Percentiles rank a stretch among this genome's conserved stretches.
phyloP scores from a whole-genome alignment of 2,329 filamentous ascomycete genomes.

The Xylariaceae sp. region DNA sequence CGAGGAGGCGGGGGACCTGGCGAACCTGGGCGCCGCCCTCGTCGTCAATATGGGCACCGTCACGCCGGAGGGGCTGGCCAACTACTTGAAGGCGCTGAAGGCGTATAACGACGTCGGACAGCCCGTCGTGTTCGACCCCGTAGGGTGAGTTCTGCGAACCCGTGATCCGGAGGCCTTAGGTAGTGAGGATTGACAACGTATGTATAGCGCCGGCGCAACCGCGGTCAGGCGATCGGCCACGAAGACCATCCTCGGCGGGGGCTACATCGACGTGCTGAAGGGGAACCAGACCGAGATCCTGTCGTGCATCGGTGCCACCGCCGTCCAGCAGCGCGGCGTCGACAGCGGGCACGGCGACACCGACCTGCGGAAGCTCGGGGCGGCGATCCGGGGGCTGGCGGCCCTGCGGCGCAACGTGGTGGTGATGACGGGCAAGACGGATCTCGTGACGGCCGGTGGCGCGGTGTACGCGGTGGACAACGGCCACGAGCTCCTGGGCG shows the following conservation, averaged over 20 bases:
- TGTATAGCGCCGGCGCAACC: constrained; percentile 72
- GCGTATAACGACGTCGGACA: constrained; percentile 80
- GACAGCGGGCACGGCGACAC: constrained; percentile 68
- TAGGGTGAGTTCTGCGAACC: constrained; percentile 59
- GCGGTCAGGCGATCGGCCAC: constrained; percentile 71
- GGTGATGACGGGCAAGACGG: constrained; percentile 78
- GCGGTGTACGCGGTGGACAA: constrained; percentile 72
- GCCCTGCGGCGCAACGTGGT: constrained; percentile 69
- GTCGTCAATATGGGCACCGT: constrained; percentile 96
- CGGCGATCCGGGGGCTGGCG: constrained; percentile 69
- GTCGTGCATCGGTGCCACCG: constrained; percentile 55
- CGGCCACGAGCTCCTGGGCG: constrained; percentile 71
- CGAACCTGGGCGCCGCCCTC: constrained; percentile 73
- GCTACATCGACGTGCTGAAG: constrained; percentile 87
- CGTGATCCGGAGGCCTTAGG: background rate
- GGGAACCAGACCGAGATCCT: constrained; percentile 94
- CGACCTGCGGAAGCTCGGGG: constrained; percentile 56
- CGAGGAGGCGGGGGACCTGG: constrained; percentile 80
- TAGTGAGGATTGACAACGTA: constrained; percentile 1
- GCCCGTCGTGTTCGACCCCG: constrained; percentile 84
- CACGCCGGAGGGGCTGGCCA: constrained; percentile 71
- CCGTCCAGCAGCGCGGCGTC: constrained; percentile 75
- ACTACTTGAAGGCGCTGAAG: constrained; percentile 72
- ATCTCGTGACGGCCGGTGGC: constrained; percentile 76
- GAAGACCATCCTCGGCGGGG: constrained; percentile 68